Evolutionary conservation across 2,329 filamentous ascomycete species (phyloP).

Genomic region (Fusarium coicis): DNA sequence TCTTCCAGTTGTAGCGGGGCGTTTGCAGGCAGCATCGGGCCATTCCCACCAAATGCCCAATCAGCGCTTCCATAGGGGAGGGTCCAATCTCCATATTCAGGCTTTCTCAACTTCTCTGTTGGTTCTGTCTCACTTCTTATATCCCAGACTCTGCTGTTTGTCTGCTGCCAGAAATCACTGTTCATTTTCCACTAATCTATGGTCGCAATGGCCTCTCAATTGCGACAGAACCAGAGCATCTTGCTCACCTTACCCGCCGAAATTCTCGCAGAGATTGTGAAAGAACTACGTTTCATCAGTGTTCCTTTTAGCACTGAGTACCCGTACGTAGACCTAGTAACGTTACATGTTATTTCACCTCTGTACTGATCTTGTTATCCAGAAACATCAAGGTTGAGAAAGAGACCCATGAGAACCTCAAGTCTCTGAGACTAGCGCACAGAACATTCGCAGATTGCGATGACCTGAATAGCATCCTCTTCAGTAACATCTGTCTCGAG

Average conservation of each 20-base stretch:
- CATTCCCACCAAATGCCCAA: neutral
- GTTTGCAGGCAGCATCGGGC: neutral
- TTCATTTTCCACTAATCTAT: neutral
- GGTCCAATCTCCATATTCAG: neutral
- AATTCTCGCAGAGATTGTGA: neutral
- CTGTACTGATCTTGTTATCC: neutral
- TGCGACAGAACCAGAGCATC: neutral
- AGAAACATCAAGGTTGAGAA: neutral
- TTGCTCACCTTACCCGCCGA: neutral
- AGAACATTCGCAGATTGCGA: neutral
- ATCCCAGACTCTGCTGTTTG: accelerated
- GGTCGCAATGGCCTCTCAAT: neutral
- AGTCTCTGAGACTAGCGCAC: neutral
- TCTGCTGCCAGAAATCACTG: accelerated
- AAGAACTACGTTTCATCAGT: neutral
- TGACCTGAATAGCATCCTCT: neutral
- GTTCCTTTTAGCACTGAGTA: neutral
- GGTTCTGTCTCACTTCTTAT: neutral
- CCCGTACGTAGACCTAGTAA: neutral
- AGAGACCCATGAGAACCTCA: neutral
- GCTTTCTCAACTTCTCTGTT: neutral
- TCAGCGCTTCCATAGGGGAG: neutral
- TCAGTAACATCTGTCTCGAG: neutral
- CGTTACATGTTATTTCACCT: neutral
- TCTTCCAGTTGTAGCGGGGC: neutral